These are phyloP conservation scores for Caloboletus inedulis DNA, from an alignment of 1,284 basidiomycete genomes.

Conservation along the genomic window DNA sequence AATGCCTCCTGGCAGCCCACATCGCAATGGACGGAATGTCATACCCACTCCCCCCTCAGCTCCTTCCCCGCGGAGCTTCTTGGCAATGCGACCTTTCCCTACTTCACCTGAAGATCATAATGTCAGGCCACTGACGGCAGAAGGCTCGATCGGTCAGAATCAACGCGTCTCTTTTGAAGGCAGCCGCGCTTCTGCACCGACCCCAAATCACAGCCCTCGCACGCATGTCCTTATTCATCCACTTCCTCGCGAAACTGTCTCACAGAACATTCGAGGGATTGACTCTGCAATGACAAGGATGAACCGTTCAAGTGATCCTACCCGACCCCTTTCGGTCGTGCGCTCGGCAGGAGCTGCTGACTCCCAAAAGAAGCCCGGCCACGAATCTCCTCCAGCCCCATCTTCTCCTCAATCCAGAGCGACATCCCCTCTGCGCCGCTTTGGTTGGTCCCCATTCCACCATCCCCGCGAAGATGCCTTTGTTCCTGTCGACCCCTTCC, in stretches of 20 bases:
- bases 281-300: slow-evolving; percentile 18
- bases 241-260: slow-evolving; percentile 20
- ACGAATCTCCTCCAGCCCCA: slow-evolving; percentile 18
- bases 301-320: slow-evolving; percentile 11
- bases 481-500: slow-evolving; percentile 47
- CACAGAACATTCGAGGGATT: slow-evolving; percentile 10
- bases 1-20: slow-evolving; percentile 30
- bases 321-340: slow-evolving; percentile 11
- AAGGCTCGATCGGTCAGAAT: slow-evolving; percentile 29
- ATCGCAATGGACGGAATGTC: slow-evolving; percentile 21
- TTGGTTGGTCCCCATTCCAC: slow-evolving; percentile 36
- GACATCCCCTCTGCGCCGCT: slow-evolving; percentile 44
- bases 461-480: slow-evolving; percentile 48
- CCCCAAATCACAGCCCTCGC: slow-evolving; percentile 30
- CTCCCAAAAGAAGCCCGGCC: slow-evolving; percentile 11
- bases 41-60: slow-evolving; percentile 29
- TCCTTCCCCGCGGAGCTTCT: slow-evolving; percentile 22
- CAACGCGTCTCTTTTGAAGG: slow-evolving; percentile 44
- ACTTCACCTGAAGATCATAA: slow-evolving; percentile 15
- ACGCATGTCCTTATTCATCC: slow-evolving; percentile 27
- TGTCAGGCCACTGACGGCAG: slow-evolving; percentile 25
- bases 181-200: slow-evolving; percentile 31
- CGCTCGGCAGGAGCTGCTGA: slow-evolving; percentile 8
- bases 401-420: slow-evolving; percentile 42
- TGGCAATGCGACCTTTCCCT: slow-evolving; percentile 22